A percentile compares a stretch with the other conserved stretches of the same genome.
These are phyloP conservation scores for Verticillium dahliae DNA, from an alignment of 2,329 filamentous ascomycete genomes.

Conservation along the genomic window DNA sequence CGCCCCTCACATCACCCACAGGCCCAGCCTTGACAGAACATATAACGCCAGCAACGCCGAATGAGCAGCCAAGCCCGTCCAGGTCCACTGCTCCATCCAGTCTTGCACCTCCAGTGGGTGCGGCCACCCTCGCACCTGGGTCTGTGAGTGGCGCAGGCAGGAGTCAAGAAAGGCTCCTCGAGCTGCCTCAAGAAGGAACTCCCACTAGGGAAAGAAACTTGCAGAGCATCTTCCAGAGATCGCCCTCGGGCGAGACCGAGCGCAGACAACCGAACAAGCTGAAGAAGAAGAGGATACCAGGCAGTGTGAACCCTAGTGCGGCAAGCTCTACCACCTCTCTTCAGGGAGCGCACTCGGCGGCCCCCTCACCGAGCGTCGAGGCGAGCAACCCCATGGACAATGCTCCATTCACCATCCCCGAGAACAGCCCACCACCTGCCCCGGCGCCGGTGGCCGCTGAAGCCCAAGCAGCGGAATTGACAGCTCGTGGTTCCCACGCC, in stretches of 20 bases:
- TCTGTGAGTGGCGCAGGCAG: conserved; percentile 27
- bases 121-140: conserved; percentile 18
- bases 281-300: conserved; percentile 75
- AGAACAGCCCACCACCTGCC: conserved; percentile 7
- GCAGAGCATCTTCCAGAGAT: conserved; percentile 63
- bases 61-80: conserved; percentile 4
- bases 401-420: conserved; percentile 9
- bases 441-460: background rate
- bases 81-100: conserved; percentile 12
- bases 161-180: conserved; percentile 43
- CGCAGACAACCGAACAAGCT: conserved; percentile 82
- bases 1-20: conserved; percentile 10
- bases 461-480: conserved; percentile 28
- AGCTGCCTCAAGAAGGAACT: conserved; percentile 37
- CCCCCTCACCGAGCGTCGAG: conserved; percentile 40
- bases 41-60: conserved; percentile 21
- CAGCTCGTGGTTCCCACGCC: conserved; percentile 38
- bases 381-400: conserved; percentile 38
- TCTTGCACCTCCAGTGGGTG: conserved; percentile 19
- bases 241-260: conserved; percentile 53
- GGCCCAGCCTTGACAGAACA: conserved; percentile 30
- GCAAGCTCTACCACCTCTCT: conserved; percentile 85
- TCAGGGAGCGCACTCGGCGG: conserved; percentile 30
- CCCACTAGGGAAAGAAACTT: conserved; percentile 62
- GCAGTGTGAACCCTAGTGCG: conserved; percentile 75